Conservation (phyloP, 768 basidiomycete genomes). For the Collybiopsis confluens region DNA sequence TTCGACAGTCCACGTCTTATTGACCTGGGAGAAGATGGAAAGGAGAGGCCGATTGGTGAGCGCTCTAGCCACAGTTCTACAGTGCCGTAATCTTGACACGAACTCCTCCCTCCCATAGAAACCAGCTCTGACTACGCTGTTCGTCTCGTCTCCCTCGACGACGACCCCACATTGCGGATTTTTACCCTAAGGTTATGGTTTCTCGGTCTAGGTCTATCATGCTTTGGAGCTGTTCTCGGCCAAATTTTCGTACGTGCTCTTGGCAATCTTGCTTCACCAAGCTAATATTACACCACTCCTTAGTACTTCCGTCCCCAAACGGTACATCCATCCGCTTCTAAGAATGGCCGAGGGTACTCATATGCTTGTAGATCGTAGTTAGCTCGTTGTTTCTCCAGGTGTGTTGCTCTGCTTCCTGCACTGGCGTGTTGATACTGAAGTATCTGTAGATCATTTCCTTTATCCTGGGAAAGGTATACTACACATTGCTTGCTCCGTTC, state of each 20-base stretch:
- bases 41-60: slow-evolving; percentile 46
- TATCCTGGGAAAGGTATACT: slow-evolving; percentile 37
- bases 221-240: slow-evolving; percentile 49
- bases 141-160: slow-evolving; percentile 48
- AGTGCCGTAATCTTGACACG: background rate
- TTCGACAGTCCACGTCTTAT: slow-evolving; percentile 21
- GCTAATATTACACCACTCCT: too few relatives aligned
- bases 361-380: slow-evolving; percentile 24
- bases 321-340: background rate
- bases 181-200: slow-evolving; percentile 57
- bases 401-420: background rate
- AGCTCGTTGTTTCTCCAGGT: slow-evolving; percentile 36
- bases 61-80: background rate
- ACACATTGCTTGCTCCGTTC: background rate
- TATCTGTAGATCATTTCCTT: slow-evolving; percentile 30
- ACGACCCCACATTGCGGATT: slow-evolving; percentile 43
- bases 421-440: background rate
- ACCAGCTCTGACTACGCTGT: slow-evolving; percentile 43
- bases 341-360: background rate
- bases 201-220: slow-evolving; percentile 49
- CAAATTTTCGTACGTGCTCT: slow-evolving; percentile 46
- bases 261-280: too few relatives aligned
- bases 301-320: slow-evolving; percentile 39
- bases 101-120: slow-evolving; percentile 20
- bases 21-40: slow-evolving; percentile 42